phyloP scores from a whole-genome alignment of 2,329 filamentous ascomycete genomes.

The Pyrenochaeta sp. region DNA sequence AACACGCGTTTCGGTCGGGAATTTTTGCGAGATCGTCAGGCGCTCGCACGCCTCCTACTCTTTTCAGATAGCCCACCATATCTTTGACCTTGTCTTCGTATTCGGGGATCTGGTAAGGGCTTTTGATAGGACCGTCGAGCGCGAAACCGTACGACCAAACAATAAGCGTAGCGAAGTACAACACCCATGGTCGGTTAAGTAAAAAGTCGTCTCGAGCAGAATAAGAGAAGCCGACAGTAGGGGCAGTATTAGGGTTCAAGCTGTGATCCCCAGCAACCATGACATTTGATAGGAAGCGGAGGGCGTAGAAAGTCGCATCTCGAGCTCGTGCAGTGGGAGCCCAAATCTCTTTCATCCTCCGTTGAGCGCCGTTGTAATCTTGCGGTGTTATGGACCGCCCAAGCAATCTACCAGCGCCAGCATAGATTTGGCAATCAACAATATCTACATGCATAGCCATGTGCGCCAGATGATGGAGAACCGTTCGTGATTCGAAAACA shows the following conservation, averaged over 20 bases:
- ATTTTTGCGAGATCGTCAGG: constrained; percentile 80
- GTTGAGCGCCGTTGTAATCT: constrained; percentile 80
- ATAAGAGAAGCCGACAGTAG: constrained; percentile 62
- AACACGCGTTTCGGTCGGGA: constrained; percentile 81
- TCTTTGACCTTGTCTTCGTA: constrained; percentile 74
- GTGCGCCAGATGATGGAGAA: constrained; percentile 91
- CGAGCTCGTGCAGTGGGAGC: constrained; percentile 86
- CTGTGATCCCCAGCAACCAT: constrained; percentile 68
- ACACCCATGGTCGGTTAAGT: constrained; percentile 91
- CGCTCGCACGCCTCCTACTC: constrained; percentile 74
- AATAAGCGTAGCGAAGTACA: constrained; percentile 91
- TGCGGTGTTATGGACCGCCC: constrained; percentile 84
- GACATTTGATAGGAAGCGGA: constrained; percentile 88
- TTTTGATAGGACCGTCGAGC: constrained; percentile 78
- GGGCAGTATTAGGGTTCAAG: constrained; percentile 31
- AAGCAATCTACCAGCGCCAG: constrained; percentile 82
- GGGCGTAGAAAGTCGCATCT: constrained; percentile 90
- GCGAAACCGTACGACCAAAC: constrained; percentile 97
- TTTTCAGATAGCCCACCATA: constrained; percentile 80
- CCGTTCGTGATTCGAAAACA: constrained; percentile 86
- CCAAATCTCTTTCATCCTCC: constrained; percentile 89
- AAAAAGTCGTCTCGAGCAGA: constrained; percentile 87
- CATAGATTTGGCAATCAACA: constrained; percentile 97
- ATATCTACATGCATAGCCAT: constrained; percentile 99
- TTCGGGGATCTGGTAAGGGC: constrained; percentile 61